Conservation (phyloP, 179 eudicot genomes). For the Beta macrorhiza region DNA sequence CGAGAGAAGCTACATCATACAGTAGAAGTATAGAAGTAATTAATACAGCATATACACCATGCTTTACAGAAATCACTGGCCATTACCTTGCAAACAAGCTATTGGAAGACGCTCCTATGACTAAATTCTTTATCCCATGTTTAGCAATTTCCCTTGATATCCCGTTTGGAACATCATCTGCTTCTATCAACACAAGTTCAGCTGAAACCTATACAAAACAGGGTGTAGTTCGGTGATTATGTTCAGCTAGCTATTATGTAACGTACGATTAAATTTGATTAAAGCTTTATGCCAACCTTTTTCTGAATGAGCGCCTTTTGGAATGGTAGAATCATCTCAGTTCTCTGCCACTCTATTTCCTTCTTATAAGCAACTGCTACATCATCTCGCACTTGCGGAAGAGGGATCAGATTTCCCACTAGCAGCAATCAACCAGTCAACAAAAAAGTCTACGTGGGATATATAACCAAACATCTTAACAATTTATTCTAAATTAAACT, state of each 20-base stretch:
- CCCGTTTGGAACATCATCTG: slow-evolving; percentile 60
- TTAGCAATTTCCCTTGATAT: slow-evolving; percentile 47
- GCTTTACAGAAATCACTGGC: neutral
- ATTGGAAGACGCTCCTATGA: slow-evolving; percentile 79
- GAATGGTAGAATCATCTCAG: slow-evolving; percentile 67
- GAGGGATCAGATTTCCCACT: slow-evolving; percentile 85
- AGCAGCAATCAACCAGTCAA: slow-evolving; percentile 15
- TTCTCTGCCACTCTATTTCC: slow-evolving; percentile 80
- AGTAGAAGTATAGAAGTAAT: neutral
- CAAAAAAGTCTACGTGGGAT: neutral
- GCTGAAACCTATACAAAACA: slow-evolving; percentile 50
- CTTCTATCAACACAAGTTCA: slow-evolving; percentile 66
- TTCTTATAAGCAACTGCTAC: slow-evolving; percentile 63
- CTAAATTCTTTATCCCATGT: slow-evolving; percentile 53
- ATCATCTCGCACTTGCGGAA: slow-evolving; percentile 75
- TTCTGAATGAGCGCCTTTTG: slow-evolving; percentile 43
- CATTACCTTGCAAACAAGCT: slow-evolving; percentile 78
- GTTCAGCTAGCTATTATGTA: neutral
- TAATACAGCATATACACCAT: neutral
- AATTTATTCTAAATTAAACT: neutral
- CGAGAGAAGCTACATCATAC: neutral
- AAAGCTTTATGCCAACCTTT: slow-evolving; percentile 42
- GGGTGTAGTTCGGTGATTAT: neutral
- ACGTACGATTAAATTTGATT: neutral
- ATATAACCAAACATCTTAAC: neutral